Percentiles rank a stretch among this genome's conserved stretches.
phyloP scores from a whole-genome alignment of 495 filamentous ascomycete genomes.

The Parmelia sp. region DNA sequence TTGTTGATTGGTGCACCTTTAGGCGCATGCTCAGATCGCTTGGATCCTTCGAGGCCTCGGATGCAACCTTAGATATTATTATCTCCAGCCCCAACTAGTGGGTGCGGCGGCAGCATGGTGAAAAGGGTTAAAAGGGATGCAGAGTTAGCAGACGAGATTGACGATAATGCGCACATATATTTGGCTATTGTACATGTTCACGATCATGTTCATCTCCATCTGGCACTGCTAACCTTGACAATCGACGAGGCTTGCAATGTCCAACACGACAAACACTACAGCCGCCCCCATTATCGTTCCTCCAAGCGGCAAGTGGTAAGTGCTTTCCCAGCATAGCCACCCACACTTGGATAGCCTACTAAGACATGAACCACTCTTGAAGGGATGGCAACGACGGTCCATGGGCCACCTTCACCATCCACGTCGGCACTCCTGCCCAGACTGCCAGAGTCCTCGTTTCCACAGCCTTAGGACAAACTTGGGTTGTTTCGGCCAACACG shows the following conservation, averaged over 20 bases:
- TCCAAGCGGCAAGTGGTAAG: slow-evolving; percentile 23
- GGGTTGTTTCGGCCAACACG: slow-evolving; percentile 30
- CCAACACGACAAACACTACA: slow-evolving; percentile 15
- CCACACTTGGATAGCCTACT: not conserved
- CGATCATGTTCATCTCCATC: not conserved
- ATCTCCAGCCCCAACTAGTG: too few species aligned
- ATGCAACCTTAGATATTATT: too few species aligned
- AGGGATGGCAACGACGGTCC: slow-evolving; percentile 40
- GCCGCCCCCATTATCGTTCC: slow-evolving; percentile 23
- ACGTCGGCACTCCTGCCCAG: slow-evolving; percentile 37
- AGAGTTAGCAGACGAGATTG: too few species aligned
- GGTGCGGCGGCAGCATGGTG: too few species aligned
- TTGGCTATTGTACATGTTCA: not conserved
- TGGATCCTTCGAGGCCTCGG: too few species aligned
- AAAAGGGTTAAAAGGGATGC: too few species aligned
- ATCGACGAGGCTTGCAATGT: slow-evolving; percentile 1
- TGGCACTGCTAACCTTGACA: not conserved
- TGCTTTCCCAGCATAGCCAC: slow-evolving; percentile 11
- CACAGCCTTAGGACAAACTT: slow-evolving; percentile 29
- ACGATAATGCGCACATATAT: not conserved
- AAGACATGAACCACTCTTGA: not conserved
- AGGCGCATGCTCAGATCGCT: too few species aligned
- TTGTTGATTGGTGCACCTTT: too few species aligned
- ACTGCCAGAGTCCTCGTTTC: slow-evolving; percentile 33
- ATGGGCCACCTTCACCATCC: slow-evolving; percentile 37